Percentiles rank a stretch among this genome's conserved stretches.
Conservation (phyloP, 1,284 basidiomycete species). For the Gymnopus androsaceus region DNA sequence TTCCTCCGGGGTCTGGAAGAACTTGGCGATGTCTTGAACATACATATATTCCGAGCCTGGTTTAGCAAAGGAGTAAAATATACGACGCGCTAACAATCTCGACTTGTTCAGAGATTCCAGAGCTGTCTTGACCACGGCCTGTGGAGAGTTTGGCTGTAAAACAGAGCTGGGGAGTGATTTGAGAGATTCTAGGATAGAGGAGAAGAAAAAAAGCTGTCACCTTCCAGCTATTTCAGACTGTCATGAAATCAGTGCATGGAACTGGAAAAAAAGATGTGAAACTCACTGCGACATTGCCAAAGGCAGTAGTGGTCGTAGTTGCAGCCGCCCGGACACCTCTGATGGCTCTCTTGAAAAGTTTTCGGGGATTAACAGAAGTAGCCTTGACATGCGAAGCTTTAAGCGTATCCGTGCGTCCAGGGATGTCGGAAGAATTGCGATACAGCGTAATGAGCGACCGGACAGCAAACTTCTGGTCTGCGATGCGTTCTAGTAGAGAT, state of each 20-base stretch:
- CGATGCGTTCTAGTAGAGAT: slow-evolving; percentile 67
- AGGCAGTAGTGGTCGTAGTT: slow-evolving; percentile 79
- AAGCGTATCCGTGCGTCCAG: slow-evolving; percentile 69
- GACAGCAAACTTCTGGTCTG: slow-evolving; percentile 82
- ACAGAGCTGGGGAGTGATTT: slow-evolving; percentile 63
- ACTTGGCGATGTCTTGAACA: slow-evolving; percentile 73
- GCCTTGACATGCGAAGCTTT: slow-evolving; percentile 36
- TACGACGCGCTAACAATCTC: slow-evolving; percentile 77
- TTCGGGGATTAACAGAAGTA: slow-evolving; percentile 53
- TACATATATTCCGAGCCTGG: slow-evolving; percentile 61
- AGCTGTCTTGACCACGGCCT: slow-evolving; percentile 79
- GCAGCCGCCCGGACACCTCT: slow-evolving; percentile 73
- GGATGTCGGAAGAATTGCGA: slow-evolving; percentile 73
- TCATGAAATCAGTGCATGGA: not conserved
- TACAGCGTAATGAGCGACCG: slow-evolving; percentile 77
- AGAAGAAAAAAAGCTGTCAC: slow-evolving; percentile 30
- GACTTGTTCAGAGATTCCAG: slow-evolving; percentile 83
- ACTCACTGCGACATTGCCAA: slow-evolving; percentile 69
- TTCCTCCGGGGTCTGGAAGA: slow-evolving; percentile 70
- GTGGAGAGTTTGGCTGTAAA: slow-evolving; percentile 86
- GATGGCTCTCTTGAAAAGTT: slow-evolving; percentile 71
- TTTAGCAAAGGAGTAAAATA: slow-evolving; percentile 86
- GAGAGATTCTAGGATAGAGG: not conserved
- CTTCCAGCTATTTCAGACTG: slow-evolving; percentile 66
- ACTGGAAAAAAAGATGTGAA: not conserved